These are phyloP conservation scores for Alloteropsis semialata DNA, from an alignment of 176 grass and related monocot species.

Conservation along the genomic window DNA sequence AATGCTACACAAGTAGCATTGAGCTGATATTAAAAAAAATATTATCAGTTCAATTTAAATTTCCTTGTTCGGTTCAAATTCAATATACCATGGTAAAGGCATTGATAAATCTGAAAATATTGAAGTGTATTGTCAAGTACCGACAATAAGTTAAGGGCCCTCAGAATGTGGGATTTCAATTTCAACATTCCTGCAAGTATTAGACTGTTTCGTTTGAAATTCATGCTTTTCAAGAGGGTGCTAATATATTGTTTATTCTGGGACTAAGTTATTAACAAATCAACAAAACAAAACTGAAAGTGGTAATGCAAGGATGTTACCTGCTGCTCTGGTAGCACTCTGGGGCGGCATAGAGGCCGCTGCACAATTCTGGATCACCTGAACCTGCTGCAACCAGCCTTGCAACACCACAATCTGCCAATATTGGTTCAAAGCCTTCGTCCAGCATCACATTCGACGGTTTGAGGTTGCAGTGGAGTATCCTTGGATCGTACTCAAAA, in stretches of 20 bases:
- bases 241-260: not conserved
- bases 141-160: not conserved
- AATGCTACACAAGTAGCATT: not conserved
- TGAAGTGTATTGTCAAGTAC: not conserved
- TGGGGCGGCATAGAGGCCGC: constrained; percentile 56
- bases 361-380: constrained; percentile 40
- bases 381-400: constrained; percentile 43
- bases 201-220: not conserved
- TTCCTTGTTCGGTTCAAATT: not conserved
- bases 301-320: constrained; percentile 26
- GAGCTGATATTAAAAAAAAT: not conserved
- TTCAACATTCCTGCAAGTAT: not conserved
- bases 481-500: constrained; percentile 69
- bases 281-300: not conserved
- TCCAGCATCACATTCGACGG: constrained; percentile 85
- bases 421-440: constrained; percentile 64
- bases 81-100: not conserved
- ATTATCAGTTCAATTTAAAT: not conserved
- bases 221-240: not conserved
- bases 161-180: not conserved
- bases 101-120: not conserved
- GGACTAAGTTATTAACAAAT: not conserved
- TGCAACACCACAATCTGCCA: constrained; percentile 70
- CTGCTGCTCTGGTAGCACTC: constrained; percentile 88
- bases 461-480: constrained; percentile 82